Evolutionary conservation across 2,329 filamentous ascomycete species (phyloP), one percentile per base, ranked within the genome.

Genomic region (Claviceps quebecensis): DNA sequence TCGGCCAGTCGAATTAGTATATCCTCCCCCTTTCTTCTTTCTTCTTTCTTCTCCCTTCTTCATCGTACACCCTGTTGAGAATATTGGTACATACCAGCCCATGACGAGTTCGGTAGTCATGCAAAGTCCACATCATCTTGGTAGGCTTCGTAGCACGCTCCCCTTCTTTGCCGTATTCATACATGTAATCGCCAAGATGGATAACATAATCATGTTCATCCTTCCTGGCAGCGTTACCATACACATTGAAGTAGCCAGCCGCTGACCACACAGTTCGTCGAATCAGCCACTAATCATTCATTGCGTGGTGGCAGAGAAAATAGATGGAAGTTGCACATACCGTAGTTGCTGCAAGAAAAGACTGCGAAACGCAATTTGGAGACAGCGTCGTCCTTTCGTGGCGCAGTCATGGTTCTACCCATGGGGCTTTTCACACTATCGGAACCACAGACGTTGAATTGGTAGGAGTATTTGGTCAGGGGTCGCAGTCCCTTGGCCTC

Each of bases 281-380:
- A 17, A 45, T 36, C 26, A 56, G 54, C 17, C 19, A 5, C 19
- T 44, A 8, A n/a, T 29, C 26, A 16, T 39, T 34, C 1, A 16
- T 38, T 34, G 13, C 5, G 45, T 23, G n/a, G 14, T 45, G 44
- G 26, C n/a, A 13, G 14, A 9, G 17, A 36, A 5, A 16, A 5
- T 8, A 22, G 6, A 14, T 14, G 41, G 23, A 3, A 29, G 34
- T 29, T 16, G 26, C n/a, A 63, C 73, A 48, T 61, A 77, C 76
- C 78, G 56, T 75, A 86, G 63, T 86, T 87, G 57, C 72, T 75
- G 69, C 84, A 87, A 2, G 81, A 86, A 62, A 83, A 87, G 1
- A 89, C 74, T 1, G 83, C 83, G 51, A 87, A 70, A 40, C 72
- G 77, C 51, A 87, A 68, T 17, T 74, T 67, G 1, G 73, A 69